A percentile compares a stretch with the other conserved stretches of the same genome.
Conservation (phyloP, 306 rosid species). For the Dalbergia cultrata region DNA sequence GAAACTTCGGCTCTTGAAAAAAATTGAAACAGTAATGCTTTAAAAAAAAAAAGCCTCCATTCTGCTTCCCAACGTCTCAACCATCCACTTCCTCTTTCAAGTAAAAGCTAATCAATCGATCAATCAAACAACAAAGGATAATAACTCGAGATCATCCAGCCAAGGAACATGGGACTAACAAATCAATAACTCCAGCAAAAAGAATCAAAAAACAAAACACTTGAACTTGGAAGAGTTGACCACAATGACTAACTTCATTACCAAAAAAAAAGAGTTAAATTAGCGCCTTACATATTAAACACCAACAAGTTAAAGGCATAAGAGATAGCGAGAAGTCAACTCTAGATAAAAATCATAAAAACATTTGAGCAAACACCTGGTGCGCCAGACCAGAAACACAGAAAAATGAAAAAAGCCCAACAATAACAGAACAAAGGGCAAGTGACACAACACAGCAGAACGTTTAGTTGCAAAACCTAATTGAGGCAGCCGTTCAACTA, state of each 20-base stretch:
- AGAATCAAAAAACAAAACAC: not conserved
- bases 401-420: not conserved
- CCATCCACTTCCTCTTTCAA: not conserved
- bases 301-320: not conserved
- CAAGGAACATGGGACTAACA: not conserved
- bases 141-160: not conserved
- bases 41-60: not conserved
- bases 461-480: constrained; percentile 33
- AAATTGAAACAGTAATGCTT: not conserved
- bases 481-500: constrained; percentile 22
- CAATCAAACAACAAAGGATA: not conserved
- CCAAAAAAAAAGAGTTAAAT: not conserved
- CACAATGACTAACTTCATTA: not conserved
- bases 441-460: not conserved
- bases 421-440: not conserved
- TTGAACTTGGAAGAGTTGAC: too few species aligned
- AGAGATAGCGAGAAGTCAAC: not conserved
- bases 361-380: constrained; percentile 34
- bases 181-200: not conserved
- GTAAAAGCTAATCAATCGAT: not conserved
- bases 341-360: not conserved
- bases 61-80: not conserved
- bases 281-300: too few species aligned
- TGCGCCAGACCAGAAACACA: not conserved
- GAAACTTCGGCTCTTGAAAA: not conserved